phyloP scores from a whole-genome alignment of 108 stramenopile species.

The Schizochytrium sp. region DNA sequence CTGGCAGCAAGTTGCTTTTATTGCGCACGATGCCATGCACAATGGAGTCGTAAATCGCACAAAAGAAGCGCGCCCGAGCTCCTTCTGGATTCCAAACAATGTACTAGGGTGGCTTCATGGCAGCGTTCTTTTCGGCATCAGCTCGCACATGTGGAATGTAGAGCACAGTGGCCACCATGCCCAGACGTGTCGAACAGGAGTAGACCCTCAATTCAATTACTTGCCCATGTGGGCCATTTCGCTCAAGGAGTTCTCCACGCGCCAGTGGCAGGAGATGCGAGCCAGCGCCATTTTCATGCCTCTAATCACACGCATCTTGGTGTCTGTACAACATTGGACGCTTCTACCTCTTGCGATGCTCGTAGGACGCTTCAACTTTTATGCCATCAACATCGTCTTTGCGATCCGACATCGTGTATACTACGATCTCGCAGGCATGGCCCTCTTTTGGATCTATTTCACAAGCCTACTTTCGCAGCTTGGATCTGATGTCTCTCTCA shows the following conservation, averaged over 20 bases:
- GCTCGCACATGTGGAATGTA: slow-evolving; percentile 6
- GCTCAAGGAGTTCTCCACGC: neutral
- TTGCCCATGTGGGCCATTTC: slow-evolving; percentile 15
- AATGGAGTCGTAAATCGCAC: neutral
- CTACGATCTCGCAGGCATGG: slow-evolving; percentile 16
- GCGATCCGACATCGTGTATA: neutral
- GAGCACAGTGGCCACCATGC: slow-evolving; percentile 24
- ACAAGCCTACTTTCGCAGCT: neutral
- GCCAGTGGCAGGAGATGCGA: neutral
- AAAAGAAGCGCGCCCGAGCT: neutral
- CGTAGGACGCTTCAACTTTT: slow-evolving; percentile 16
- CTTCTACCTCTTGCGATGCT: neutral
- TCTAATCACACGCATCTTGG: neutral
- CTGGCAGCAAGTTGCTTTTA: slow-evolving; percentile 19
- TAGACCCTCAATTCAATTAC: slow-evolving; percentile 22
- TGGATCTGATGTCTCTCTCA: neutral
- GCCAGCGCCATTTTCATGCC: neutral
- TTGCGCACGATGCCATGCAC: slow-evolving; percentile 23
- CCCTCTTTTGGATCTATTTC: slow-evolving; percentile 4
- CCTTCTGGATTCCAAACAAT: neutral
- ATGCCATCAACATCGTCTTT: neutral
- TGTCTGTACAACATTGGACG: slow-evolving; percentile 9
- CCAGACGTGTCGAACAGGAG: neutral
- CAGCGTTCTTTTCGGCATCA: slow-evolving; percentile 1
- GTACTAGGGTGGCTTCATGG: slow-evolving; percentile 15